phyloP scores from a whole-genome alignment of 345 rosid genomes.

The Triadica sebifera region DNA sequence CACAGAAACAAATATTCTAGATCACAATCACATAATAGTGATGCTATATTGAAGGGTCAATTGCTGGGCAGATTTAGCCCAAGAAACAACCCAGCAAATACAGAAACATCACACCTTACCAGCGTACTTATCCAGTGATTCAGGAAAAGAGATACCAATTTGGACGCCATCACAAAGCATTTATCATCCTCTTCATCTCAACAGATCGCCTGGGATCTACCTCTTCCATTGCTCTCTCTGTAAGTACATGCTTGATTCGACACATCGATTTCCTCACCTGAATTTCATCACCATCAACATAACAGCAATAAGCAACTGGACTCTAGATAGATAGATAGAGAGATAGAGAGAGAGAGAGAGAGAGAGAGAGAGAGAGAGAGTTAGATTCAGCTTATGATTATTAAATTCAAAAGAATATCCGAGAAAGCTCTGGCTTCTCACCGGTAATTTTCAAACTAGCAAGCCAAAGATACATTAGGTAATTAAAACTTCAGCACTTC shows the following conservation, averaged over 20 bases:
- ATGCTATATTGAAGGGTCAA: neutral
- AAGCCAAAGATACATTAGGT: neutral
- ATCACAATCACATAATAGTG: neutral
- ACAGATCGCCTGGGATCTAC: slow-evolving; percentile 79
- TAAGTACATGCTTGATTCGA: slow-evolving; percentile 79
- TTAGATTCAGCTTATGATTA: neutral
- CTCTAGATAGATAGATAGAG: slow-evolving; percentile 1
- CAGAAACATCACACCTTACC: neutral
- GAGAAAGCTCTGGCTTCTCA: neutral
- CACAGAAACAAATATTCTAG: neutral
- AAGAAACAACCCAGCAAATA: neutral
- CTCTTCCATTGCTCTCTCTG: slow-evolving; percentile 86
- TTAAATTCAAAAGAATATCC: neutral
- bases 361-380: too few relatives aligned
- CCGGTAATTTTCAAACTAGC: neutral
- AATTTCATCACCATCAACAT: slow-evolving; percentile 11
- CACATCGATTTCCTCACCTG: slow-evolving; percentile 89
- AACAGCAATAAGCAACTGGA: slow-evolving; percentile 2
- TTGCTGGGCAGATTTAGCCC: neutral
- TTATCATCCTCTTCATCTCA: slow-evolving; percentile 89
- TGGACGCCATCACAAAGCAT: slow-evolving; percentile 53
- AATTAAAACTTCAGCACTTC: neutral
- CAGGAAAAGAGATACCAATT: neutral
- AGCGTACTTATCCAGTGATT: neutral
- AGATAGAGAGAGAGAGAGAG: too few relatives aligned